Conservation (phyloP, 352 stramenopile species). For the Aphanomyces invadans region DNA sequence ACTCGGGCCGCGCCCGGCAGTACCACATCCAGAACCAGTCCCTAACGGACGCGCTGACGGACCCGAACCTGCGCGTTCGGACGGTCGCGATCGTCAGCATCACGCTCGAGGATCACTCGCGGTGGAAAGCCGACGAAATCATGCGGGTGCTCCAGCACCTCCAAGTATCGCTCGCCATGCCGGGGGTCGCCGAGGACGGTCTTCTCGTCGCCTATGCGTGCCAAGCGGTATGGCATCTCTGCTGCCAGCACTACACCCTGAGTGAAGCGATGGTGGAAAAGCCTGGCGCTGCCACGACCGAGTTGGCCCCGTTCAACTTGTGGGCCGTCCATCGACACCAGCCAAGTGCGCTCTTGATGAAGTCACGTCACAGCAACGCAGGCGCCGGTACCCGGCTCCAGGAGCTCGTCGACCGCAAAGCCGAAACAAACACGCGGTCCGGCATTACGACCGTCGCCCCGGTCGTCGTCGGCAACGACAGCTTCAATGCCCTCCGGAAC, state of each 20-base stretch:
- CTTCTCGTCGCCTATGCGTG: slow-evolving; percentile 14
- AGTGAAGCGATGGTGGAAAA: neutral
- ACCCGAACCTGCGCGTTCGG: slow-evolving; percentile 12
- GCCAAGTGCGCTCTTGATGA: neutral
- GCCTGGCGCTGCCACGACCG: neutral
- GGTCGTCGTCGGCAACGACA: neutral
- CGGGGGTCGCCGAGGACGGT: slow-evolving; percentile 3
- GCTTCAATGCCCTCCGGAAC: neutral
- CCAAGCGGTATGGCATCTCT: slow-evolving; percentile 10
- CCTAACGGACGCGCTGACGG: neutral
- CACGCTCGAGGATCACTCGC: slow-evolving; percentile 5
- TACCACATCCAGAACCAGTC: slow-evolving; percentile 16
- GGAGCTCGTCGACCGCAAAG: slow-evolving; percentile 4
- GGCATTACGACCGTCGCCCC: neutral
- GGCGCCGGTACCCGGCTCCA: neutral
- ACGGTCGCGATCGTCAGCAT: slow-evolving; percentile 15
- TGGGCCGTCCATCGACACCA: neutral
- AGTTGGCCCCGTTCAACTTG: neutral
- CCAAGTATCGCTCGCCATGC: neutral
- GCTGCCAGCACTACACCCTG: neutral
- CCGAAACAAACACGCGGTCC: neutral
- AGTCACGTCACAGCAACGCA: neutral
- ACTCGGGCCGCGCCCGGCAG: neutral
- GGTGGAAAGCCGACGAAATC: slow-evolving; percentile 2
- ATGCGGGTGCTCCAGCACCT: neutral